These are phyloP conservation scores for Chaetoscypha palmicola DNA, from an alignment of 2,329 filamentous ascomycete genomes.

Conservation along the genomic window DNA sequence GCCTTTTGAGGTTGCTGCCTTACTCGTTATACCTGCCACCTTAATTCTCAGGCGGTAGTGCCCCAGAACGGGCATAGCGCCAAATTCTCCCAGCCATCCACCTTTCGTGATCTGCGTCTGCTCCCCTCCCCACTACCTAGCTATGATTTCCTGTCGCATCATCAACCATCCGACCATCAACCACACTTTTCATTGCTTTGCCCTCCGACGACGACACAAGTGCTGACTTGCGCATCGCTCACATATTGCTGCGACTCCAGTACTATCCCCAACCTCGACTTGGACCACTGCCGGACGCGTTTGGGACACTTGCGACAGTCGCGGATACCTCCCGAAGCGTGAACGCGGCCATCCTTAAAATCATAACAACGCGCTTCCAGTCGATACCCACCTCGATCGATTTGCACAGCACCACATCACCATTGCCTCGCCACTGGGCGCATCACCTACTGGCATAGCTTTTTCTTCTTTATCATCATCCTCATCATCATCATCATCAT, in stretches of 20 bases:
- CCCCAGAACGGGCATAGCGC: too few relatives aligned
- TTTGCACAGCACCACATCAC: constrained; percentile 15
- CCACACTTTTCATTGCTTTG: too few relatives aligned
- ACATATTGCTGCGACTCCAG: constrained; percentile 9
- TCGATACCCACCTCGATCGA: constrained; percentile 7
- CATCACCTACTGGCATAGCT: constrained; percentile 20
- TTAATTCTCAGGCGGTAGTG: too few relatives aligned
- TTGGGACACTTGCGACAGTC: constrained; percentile 14
- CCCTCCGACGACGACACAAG: too few relatives aligned
- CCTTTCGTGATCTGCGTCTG: too few relatives aligned
- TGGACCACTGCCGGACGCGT: constrained; percentile 5
- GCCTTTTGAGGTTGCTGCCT: too few relatives aligned
- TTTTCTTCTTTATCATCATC: too few relatives aligned
- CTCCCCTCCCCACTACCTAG: too few relatives aligned
- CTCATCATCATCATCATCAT: constrained; percentile 27
- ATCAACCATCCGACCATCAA: too few relatives aligned
- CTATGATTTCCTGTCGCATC: too few relatives aligned
- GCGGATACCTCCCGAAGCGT: constrained; percentile 4
- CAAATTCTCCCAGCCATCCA: too few relatives aligned
- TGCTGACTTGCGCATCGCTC: constrained; percentile 2
- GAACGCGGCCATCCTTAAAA: constrained; percentile 20
- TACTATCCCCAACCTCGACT: constrained; percentile 7
- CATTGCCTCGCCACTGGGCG: constrained; percentile 17
- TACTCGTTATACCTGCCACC: too few relatives aligned
- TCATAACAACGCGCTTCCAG: constrained; percentile 22